Percentiles rank a stretch among this genome's conserved stretches.
Evolutionary conservation across 768 basidiomycete genomes (phyloP).

Genomic region (Auricularia auricula-judae): DNA sequence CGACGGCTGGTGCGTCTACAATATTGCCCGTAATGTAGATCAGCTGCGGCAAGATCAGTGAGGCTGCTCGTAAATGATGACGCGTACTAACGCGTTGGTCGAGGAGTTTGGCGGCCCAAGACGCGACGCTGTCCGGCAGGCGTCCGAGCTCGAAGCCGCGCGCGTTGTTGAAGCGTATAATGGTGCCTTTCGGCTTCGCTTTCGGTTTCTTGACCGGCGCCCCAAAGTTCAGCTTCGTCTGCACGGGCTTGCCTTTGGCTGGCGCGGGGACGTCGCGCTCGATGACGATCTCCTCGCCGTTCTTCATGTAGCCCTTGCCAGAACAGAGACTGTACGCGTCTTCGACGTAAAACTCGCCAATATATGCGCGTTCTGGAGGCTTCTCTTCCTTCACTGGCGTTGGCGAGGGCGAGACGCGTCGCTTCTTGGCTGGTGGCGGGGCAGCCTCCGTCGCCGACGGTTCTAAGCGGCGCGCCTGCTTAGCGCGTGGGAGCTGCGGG

Average conservation of each 20-base stretch:
- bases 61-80: too few relatives aligned
- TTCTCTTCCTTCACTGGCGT: not conserved
- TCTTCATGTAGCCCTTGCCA: conserved; percentile 58
- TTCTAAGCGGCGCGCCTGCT: conserved; percentile 39
- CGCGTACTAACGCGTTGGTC: conserved; percentile 39
- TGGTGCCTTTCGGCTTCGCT: conserved; percentile 39
- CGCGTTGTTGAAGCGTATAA: conserved; percentile 55
- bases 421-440: conserved; percentile 7
- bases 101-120: conserved; percentile 64
- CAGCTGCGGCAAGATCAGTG: conserved; percentile 28
- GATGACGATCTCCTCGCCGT: conserved; percentile 47
- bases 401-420: not conserved
- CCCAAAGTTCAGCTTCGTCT: conserved; percentile 65
- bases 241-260: conserved; percentile 25
- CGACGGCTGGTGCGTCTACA: conserved; percentile 61
- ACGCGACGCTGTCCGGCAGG: conserved; percentile 54
- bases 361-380: conserved; percentile 23
- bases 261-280: conserved; percentile 38
- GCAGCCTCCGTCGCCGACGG: conserved; percentile 7
- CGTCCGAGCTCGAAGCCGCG: conserved; percentile 71
- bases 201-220: conserved; percentile 26
- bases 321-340: conserved; percentile 74
- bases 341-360: conserved; percentile 58
- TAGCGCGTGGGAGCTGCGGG: conserved; percentile 28
- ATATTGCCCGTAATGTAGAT: conserved; percentile 61